Evolutionary conservation across 805 yeast genomes (phyloP), one percentile per base, ranked within the genome.

Genomic region (Cyberlindnera meyerae): DNA sequence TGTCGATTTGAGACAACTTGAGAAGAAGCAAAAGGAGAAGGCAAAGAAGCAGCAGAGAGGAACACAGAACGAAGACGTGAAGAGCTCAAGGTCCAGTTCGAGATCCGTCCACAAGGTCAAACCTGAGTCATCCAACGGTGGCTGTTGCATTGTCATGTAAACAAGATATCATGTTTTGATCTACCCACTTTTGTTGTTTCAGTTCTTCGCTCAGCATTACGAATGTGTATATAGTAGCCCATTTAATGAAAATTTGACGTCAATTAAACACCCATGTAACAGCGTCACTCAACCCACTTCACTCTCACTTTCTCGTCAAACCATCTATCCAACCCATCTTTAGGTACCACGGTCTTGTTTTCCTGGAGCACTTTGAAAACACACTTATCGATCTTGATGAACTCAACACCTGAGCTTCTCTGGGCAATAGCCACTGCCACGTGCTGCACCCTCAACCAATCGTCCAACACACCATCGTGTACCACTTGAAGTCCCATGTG

Each of bases 371-470:
- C 42, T 43, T 71, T 71, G 56, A 75, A 77, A 12, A 76, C 47
- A 44, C 74, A 70, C 24, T 61, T 58, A 50, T 75, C 73, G 27
- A 77, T 66, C 40, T 73, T 62, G 14, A 76, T 61, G 44, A 70
- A 75, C 33, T 49, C 34, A 22, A 77, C 45, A 2, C 36, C 25
- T 0, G 25, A 26, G 40, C 60, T 65, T 8, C 47, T 37, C 15
- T 59, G 42, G 22, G 59, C 46, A 37, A 71, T 65, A 6, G 62
- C 57, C 27, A 58, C 42, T 1, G 79, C 82, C 7, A 73, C 67
- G 44, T 72, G 77, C 45, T 72, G 76, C 3, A 75, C 74, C 37
- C 73, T 63, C 42, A 65, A 63, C 81, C 81, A 75, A 40, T 70
- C 72, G 50, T 76, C 82, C 49, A 65, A 67, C 4, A 76, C 61